Evolutionary conservation across 176 grass and related monocot species (phyloP).

Genomic region (Paspalum vaginatum): DNA sequence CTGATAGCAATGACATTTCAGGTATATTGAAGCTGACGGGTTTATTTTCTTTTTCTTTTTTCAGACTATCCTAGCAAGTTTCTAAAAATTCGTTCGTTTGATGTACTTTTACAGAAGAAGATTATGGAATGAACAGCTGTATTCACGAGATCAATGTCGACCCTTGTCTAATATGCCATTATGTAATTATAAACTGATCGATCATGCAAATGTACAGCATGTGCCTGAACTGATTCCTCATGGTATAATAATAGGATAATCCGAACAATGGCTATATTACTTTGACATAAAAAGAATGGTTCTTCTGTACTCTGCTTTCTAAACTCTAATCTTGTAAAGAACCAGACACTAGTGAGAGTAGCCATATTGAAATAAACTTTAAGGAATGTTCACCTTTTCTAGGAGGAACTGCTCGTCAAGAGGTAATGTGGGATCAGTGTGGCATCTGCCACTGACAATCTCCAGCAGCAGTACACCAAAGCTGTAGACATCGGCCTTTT

Average conservation of each 20-base stretch:
- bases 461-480: constrained; percentile 73
- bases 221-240: constrained; percentile 18
- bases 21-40: background rate
- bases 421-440: constrained; percentile 60
- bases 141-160: background rate
- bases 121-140: background rate
- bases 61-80: background rate
- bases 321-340: background rate
- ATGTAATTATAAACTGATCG: constrained; percentile 12
- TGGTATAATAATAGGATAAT: background rate
- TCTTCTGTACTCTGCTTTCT: constrained; percentile 5
- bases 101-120: background rate
- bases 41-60: background rate
- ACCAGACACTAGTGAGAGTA: background rate
- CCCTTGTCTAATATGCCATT: constrained; percentile 5
- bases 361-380: constrained; percentile 8
- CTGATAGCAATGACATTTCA: constrained; percentile 1
- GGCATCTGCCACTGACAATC: constrained; percentile 70
- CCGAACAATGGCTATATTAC: background rate
- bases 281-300: constrained; percentile 22
- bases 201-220: background rate
- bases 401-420: constrained; percentile 74
- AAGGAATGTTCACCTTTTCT: constrained; percentile 59
- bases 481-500: constrained; percentile 69
- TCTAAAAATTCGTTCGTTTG: background rate